phyloP scores from a whole-genome alignment of 345 rosid species.

The Orychophragmus violaceus region DNA sequence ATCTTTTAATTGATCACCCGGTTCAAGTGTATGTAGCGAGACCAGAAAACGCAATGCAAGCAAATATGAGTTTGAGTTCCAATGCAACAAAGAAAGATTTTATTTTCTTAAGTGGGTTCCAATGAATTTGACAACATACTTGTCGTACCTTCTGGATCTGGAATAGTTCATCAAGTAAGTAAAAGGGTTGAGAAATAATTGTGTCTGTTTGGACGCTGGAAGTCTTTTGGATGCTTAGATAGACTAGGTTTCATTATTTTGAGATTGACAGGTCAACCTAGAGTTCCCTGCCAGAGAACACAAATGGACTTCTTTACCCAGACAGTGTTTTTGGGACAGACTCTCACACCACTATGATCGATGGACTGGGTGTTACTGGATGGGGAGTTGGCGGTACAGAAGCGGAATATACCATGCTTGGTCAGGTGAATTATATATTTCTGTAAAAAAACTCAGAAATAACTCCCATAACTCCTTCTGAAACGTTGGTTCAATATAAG shows the following conservation, averaged over 20 bases:
- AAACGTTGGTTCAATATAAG: background rate
- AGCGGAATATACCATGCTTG: constrained; percentile 98
- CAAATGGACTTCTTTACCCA: too few species aligned
- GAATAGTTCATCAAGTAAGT: too few species aligned
- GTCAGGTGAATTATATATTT: constrained; percentile 54
- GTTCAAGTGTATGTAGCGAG: too few species aligned
- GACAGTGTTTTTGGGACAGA: too few species aligned
- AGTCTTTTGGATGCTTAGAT: background rate
- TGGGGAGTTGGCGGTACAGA: constrained; percentile 99
- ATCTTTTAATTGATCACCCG: constrained; percentile 93
- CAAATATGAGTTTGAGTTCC: constrained; percentile 89
- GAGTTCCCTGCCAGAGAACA: constrained; percentile 97
- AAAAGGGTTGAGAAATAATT: background rate
- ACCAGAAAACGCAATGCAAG: constrained; percentile 95
- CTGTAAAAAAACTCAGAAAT: background rate
- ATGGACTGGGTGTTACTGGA: constrained; percentile 99
- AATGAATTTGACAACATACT: too few species aligned
- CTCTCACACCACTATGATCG: too few species aligned
- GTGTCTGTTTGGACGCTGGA: background rate
- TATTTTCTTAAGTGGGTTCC: constrained; percentile 95
- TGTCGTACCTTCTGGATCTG: too few species aligned
- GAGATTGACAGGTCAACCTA: constrained; percentile 61
- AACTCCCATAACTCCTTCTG: background rate
- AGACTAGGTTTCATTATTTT: background rate
- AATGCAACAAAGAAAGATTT: constrained; percentile 92